Conservation (phyloP, 768 basidiomycete genomes). For the Xerocomellus amylosporus region DNA sequence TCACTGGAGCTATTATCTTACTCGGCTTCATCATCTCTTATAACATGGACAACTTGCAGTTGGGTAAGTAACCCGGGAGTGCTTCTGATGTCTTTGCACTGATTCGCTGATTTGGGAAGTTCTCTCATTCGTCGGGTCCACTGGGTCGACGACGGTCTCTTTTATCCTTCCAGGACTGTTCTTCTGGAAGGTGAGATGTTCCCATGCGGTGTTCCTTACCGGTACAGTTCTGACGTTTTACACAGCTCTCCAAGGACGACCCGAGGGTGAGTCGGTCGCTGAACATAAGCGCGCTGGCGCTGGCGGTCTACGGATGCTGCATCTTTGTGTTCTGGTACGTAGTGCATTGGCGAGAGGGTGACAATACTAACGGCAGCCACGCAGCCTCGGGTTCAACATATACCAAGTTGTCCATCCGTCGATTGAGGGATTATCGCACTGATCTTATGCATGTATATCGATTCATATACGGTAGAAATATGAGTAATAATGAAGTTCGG, state of each 20-base stretch:
- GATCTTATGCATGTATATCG: neutral
- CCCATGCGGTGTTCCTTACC: conserved; percentile 5
- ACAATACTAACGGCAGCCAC: conserved; percentile 3
- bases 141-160: conserved; percentile 94
- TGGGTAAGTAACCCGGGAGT: conserved; percentile 49
- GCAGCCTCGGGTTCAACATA: conserved; percentile 76
- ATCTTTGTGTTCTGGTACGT: conserved; percentile 89
- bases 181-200: conserved; percentile 76
- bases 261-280: conserved; percentile 50
- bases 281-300: conserved; percentile 57
- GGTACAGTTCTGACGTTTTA: conserved; percentile 5
- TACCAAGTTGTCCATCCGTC: conserved; percentile 53
- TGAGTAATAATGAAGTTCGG: neutral
- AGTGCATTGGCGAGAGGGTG: too few species aligned
- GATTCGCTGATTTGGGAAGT: conserved; percentile 46
- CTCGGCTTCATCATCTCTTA: conserved; percentile 72
- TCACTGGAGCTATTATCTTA: conserved; percentile 66
- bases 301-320: conserved; percentile 71
- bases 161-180: conserved; percentile 94
- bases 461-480: conserved; percentile 1
- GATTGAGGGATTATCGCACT: conserved; percentile 4
- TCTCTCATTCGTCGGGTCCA: conserved; percentile 93
- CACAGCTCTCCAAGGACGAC: conserved; percentile 69
- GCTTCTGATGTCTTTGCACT: neutral
- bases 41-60: conserved; percentile 70